phyloP scores from a whole-genome alignment of 495 filamentous ascomycete species.

The Tuber aestivum region DNA sequence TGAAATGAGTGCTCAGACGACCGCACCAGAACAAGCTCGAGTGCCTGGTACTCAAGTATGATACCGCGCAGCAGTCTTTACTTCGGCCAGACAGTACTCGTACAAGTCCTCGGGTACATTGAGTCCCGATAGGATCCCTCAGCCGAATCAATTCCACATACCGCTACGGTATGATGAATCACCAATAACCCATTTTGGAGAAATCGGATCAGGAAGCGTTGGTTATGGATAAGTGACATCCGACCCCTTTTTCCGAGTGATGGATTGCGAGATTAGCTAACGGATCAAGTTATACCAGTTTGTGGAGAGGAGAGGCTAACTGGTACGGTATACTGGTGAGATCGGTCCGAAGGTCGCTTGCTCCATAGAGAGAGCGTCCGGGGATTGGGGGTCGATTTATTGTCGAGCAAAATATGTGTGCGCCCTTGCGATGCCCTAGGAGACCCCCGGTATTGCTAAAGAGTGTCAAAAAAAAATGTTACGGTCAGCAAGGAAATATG shows the following conservation, averaged over 20 bases:
- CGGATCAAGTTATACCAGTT: neutral
- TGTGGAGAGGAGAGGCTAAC: neutral
- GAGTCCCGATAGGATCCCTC: neutral
- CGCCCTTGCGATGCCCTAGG: too few species aligned
- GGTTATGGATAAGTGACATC: neutral
- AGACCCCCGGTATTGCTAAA: too few species aligned
- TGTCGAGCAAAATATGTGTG: too few species aligned
- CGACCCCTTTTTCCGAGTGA: neutral
- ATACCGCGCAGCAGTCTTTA: neutral
- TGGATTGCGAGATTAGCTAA: neutral
- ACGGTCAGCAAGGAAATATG: too few species aligned
- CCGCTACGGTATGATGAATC: neutral
- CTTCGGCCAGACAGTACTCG: neutral
- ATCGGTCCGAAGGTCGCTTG: neutral
- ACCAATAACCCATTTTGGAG: neutral
- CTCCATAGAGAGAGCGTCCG: neutral
- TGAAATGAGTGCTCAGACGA: neutral
- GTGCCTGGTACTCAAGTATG: neutral
- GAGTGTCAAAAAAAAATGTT: too few species aligned
- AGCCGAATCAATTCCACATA: neutral
- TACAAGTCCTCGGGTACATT: too few species aligned
- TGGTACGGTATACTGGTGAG: neutral
- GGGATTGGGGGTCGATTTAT: too few species aligned
- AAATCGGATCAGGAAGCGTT: neutral
- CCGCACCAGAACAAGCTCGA: neutral